Base-by-base conservation (phyloP, 257 asterid genomes). In the Jaltomata sinuosa region DNA sequence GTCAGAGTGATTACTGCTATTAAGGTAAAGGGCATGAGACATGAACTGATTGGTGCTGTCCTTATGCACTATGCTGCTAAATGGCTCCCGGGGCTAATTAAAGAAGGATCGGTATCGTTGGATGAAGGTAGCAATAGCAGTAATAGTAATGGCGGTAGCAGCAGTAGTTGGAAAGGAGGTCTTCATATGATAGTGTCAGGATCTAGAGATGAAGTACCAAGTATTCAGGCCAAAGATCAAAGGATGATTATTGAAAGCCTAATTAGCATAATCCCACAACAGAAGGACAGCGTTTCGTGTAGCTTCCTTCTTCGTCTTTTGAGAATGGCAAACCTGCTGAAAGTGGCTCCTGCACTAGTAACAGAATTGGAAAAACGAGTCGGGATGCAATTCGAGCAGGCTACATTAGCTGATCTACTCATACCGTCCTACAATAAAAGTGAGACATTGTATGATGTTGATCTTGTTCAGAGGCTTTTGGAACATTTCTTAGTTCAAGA, bases 341-440 rank as follows among this genome's bases (percentile, higher is more conserved):
- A 92, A 83, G 99, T 91, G 25, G 96, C 98, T 5, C 94, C 95
- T 9, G 99, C 99, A 18, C 83, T 96, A 81, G 94, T 93, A 2
- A 96, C 99, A 7, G 99, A 96, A 88, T 88, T 96, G 88, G 99
- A 96, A 78, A 96, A 96, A 82, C 89, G 97, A 27, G 99, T 94
- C 0, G 99, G 99, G 72, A 96, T 96, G 99, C 98, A 94, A 82
- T 89, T 96, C 34, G 99, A 96, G 64, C 97, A 96, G 86, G 99
- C 99, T 0, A 84, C 92, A 1, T 78, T 94, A 86, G 87, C 89
- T 8, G 99, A 96, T 84, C 95, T 96, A 1, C 91, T 92, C 27
- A 92, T 96, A 22, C 98, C 97, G 3, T 88, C 92, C 29, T 96
- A 92, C 87, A 87, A 69, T 88, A 93, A 90, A 80, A 88, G 64